A percentile compares a stretch with the other conserved stretches of the same genome.
phyloP scores from a whole-genome alignment of 225 moss, liverwort and hornwort species.

The Thuidium tamariscinum region DNA sequence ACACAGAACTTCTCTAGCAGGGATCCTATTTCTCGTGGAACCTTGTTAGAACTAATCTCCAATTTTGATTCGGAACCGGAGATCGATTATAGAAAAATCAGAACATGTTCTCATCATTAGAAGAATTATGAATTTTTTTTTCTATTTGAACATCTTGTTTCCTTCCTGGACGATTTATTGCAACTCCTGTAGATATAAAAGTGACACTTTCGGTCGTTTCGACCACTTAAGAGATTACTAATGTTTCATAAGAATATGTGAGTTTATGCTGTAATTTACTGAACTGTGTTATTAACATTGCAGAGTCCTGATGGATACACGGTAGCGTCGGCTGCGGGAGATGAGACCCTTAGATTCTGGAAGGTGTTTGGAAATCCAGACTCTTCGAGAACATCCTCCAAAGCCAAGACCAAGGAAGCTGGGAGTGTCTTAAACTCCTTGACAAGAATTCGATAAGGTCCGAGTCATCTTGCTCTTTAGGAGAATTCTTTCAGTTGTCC shows the following conservation, averaged over 20 bases:
- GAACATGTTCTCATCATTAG: too few relatives aligned
- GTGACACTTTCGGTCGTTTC: too few relatives aligned
- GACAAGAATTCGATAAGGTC: conserved; percentile 32
- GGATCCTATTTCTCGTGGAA: too few relatives aligned
- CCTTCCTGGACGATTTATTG: too few relatives aligned
- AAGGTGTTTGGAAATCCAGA: conserved; percentile 84
- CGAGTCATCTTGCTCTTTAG: neutral
- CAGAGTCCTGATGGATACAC: conserved; percentile 96
- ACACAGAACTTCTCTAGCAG: neutral
- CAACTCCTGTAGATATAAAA: neutral
- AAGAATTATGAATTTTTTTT: neutral
- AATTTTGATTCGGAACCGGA: neutral
- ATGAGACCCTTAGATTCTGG: conserved; percentile 96
- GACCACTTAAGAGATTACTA: neutral
- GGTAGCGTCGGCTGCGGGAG: conserved; percentile 85
- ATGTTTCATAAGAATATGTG: neutral
- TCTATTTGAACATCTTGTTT: too few relatives aligned
- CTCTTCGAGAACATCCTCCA: conserved; percentile 19
- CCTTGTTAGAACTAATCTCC: too few relatives aligned
- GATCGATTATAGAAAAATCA: too few relatives aligned
- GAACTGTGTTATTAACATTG: neutral
- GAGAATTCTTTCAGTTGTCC: neutral
- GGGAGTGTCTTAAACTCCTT: conserved; percentile 39
- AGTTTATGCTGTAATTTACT: neutral
- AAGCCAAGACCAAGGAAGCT: conserved; percentile 43